A percentile compares a stretch with the other conserved stretches of the same genome.
phyloP scores from a whole-genome alignment of 2,329 filamentous ascomycete species.

The Nemania sp. region DNA sequence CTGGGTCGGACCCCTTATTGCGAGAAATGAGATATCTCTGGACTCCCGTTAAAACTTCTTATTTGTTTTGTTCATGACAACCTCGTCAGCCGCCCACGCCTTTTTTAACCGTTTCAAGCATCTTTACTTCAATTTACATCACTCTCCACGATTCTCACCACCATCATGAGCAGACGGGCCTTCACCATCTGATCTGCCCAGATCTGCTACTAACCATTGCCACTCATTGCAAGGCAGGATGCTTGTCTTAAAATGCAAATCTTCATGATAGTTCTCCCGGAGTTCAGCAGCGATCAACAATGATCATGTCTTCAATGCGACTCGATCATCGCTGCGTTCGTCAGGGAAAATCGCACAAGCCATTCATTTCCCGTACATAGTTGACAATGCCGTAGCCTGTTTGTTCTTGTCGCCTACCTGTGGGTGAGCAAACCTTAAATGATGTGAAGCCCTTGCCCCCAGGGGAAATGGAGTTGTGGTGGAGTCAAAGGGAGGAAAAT shows the following conservation, averaged over 20 bases:
- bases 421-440: slow-evolving; percentile 12
- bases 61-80: slow-evolving; percentile 34
- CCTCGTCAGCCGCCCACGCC: slow-evolving; percentile 36
- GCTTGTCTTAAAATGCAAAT: slow-evolving; percentile 13
- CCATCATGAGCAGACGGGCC: slow-evolving; percentile 11
- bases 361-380: slow-evolving; percentile 39
- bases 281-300: slow-evolving; percentile 1
- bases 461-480: slow-evolving; percentile 25
- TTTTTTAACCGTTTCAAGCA: slow-evolving; percentile 37
- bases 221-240: slow-evolving; percentile 8
- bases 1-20: slow-evolving; percentile 16
- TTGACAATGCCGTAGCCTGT: slow-evolving; percentile 28
- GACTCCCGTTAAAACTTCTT: slow-evolving; percentile 23
- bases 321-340: slow-evolving; percentile 7
- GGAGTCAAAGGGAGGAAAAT: slow-evolving; percentile 13
- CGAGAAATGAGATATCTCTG: slow-evolving; percentile 21
- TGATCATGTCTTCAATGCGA: slow-evolving; percentile 4
- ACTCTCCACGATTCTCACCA: slow-evolving; percentile 16
- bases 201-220: slow-evolving; percentile 15
- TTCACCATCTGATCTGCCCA: slow-evolving; percentile 4
- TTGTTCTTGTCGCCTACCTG: slow-evolving; percentile 17
- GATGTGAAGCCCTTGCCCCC: slow-evolving; percentile 9
- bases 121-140: slow-evolving; percentile 34
- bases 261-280: slow-evolving; percentile 5
- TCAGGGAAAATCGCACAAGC: slow-evolving; percentile 12